Conservation (phyloP, 2,329 filamentous ascomycete genomes). For the Sphaceloma murrayae region DNA sequence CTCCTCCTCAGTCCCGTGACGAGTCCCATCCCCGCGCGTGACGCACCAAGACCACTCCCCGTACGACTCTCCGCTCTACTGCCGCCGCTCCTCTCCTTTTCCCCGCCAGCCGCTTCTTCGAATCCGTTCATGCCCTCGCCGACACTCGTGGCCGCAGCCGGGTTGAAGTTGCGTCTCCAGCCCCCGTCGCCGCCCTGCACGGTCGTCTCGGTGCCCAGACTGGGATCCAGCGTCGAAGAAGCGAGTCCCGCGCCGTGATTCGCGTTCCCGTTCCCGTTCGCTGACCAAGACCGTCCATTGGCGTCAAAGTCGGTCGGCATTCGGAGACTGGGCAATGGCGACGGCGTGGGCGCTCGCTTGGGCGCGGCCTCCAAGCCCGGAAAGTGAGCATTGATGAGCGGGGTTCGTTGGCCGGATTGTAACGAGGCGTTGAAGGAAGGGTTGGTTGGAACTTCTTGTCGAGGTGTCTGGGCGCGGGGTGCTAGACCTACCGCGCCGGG, state of each 20-base stretch:
- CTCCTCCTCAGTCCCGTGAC: conserved; percentile 18
- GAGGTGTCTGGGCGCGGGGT: too few species aligned
- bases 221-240: neutral
- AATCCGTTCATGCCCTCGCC: too few species aligned
- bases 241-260: too few species aligned
- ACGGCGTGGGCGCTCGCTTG: neutral
- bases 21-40: neutral
- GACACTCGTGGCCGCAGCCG: conserved; percentile 14
- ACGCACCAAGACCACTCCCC: too few species aligned
- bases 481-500: too few species aligned
- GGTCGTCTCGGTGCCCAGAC: conserved; percentile 2
- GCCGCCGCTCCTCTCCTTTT: neutral
- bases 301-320: neutral
- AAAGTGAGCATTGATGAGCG: neutral
- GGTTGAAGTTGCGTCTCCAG: conserved; percentile 18
- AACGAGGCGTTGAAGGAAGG: neutral
- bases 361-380: neutral
- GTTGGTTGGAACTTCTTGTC: too few species aligned
- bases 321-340: neutral
- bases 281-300: too few species aligned
- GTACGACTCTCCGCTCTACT: neutral
- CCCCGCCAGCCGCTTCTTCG: neutral
- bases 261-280: neutral
- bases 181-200: conserved; percentile 4
- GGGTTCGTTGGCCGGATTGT: conserved; percentile 5